phyloP scores from a whole-genome alignment of 257 asterid species.

The Fraxinus excelsior region DNA sequence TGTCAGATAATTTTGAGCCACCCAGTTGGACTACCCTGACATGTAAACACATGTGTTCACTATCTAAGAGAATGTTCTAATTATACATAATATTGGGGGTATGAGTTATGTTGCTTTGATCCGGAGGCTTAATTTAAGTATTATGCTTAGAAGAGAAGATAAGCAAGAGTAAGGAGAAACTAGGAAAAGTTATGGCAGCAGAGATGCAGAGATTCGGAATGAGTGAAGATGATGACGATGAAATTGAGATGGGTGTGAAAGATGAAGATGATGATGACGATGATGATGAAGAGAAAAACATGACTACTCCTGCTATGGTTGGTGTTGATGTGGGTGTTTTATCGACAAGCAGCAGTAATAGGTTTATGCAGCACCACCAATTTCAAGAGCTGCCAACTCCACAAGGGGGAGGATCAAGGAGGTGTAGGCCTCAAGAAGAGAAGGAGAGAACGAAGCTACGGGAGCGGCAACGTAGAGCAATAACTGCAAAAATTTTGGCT shows the following conservation, averaged over 20 bases:
- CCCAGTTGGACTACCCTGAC: slow-evolving; percentile 17
- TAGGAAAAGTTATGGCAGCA: slow-evolving; percentile 45
- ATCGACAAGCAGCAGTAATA: slow-evolving; percentile 50
- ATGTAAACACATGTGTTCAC: slow-evolving; percentile 14
- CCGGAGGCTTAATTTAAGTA: slow-evolving; percentile 18
- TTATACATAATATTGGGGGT: slow-evolving; percentile 20
- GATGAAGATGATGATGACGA: slow-evolving; percentile 71
- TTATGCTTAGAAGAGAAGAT: slow-evolving; percentile 31
- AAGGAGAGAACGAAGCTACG: slow-evolving; percentile 96
- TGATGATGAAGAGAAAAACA: slow-evolving; percentile 63
- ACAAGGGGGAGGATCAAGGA: slow-evolving; percentile 74
- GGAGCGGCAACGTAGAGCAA: slow-evolving; percentile 95
- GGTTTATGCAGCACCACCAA: slow-evolving; percentile 60
- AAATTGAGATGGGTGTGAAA: slow-evolving; percentile 93
- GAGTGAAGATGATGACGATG: slow-evolving; percentile 91
- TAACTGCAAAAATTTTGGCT: slow-evolving; percentile 95
- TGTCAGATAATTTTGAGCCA: slow-evolving; percentile 23
- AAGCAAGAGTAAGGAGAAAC: slow-evolving; percentile 26
- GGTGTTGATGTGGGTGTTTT: slow-evolving; percentile 62
- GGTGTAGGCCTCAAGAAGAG: slow-evolving; percentile 96
- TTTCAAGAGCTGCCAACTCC: slow-evolving; percentile 78
- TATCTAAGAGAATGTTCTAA: slow-evolving; percentile 12
- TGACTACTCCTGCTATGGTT: slow-evolving; percentile 39
- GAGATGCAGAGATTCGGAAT: slow-evolving; percentile 76
- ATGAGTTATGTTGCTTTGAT: slow-evolving; percentile 22